These are phyloP conservation scores for Nakazawaea ernobii DNA, from an alignment of 805 yeast genomes.

Conservation along the genomic window DNA sequence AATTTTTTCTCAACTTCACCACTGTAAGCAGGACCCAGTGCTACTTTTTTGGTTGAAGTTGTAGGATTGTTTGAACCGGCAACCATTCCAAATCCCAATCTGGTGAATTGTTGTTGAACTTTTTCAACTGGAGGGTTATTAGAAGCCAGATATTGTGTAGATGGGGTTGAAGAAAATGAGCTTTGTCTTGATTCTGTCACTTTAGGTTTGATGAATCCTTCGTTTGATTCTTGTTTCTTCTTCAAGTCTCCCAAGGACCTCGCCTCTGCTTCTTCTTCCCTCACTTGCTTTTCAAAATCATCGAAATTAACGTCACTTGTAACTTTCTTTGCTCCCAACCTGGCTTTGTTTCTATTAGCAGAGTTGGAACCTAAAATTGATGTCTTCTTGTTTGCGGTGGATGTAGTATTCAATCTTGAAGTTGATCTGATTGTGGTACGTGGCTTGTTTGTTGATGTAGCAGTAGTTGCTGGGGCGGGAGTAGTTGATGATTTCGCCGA, in stretches of 20 bases:
- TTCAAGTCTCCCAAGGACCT: conserved; percentile 35
- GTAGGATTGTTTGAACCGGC: conserved; percentile 45
- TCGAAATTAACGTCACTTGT: conserved; percentile 50
- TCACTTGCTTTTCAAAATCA: conserved; percentile 69
- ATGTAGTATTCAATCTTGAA: conserved; percentile 13
- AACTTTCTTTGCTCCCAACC: conserved; percentile 54
- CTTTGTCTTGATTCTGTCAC: conserved; percentile 11
- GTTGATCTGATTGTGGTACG: conserved; percentile 25
- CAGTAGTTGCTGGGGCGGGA: conserved; percentile 22
- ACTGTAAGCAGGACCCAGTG: conserved; percentile 56
- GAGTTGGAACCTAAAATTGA: conserved; percentile 31
- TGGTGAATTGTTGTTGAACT: conserved; percentile 68
- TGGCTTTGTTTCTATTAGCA: conserved; percentile 52
- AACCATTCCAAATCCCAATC: conserved; percentile 87
- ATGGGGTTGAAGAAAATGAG: conserved; percentile 11
- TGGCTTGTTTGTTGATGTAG: conserved; percentile 22
- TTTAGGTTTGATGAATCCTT: conserved; percentile 6
- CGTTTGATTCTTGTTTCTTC: conserved; percentile 7
- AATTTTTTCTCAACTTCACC: conserved; percentile 74
- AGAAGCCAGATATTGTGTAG: conserved; percentile 16
- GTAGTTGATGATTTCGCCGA: conserved; percentile 20
- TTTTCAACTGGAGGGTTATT: conserved; percentile 29
- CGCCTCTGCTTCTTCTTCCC: conserved; percentile 71
- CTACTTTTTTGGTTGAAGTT: conserved; percentile 29
- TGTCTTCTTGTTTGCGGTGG: conserved; percentile 19